Conservation (phyloP, 2,329 filamentous ascomycete genomes). For the Neofusicoccum sp. region DNA sequence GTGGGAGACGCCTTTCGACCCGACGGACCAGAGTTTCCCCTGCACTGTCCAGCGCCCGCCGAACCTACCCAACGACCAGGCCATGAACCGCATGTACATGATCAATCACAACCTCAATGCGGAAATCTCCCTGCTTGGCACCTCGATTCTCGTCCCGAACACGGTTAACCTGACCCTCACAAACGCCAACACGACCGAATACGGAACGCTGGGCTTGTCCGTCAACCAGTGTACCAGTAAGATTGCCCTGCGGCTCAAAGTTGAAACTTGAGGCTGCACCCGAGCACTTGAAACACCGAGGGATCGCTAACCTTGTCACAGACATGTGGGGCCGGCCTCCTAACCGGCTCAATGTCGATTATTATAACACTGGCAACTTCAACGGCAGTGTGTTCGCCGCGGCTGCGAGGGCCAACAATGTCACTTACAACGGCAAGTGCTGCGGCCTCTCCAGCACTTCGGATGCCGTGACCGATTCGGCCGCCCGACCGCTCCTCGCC, state of each 20-base stretch:
- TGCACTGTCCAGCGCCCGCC: constrained; percentile 78
- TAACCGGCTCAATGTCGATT: constrained; percentile 43
- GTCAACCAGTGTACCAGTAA: constrained; percentile 34
- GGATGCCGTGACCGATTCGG: constrained; percentile 5
- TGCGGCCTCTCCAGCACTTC: constrained; percentile 47
- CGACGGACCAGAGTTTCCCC: constrained; percentile 65
- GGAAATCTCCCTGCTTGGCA: constrained; percentile 50
- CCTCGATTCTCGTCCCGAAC: constrained; percentile 36
- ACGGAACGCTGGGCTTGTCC: constrained; percentile 35
- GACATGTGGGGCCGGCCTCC: constrained; percentile 37
- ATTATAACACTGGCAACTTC: constrained; percentile 37
- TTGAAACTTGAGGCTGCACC: constrained; percentile 11
- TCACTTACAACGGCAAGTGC: constrained; percentile 63
- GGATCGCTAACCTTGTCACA: constrained; percentile 19
- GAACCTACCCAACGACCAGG: constrained; percentile 51
- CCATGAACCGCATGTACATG: constrained; percentile 67
- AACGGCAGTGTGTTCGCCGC: constrained; percentile 42
- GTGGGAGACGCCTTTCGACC: constrained; percentile 90
- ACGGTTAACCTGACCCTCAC: constrained; percentile 34
- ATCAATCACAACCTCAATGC: constrained; percentile 91
- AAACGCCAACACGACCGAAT: constrained; percentile 32
- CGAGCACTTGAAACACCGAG: constrained; percentile 4
- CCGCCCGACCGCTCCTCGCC: constrained; percentile 7
- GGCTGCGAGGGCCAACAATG: constrained; percentile 60
- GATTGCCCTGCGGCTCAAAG: constrained; percentile 20